Conservation (phyloP, 2,329 filamentous ascomycete species). For the Beauveria rudraprayagi region DNA sequence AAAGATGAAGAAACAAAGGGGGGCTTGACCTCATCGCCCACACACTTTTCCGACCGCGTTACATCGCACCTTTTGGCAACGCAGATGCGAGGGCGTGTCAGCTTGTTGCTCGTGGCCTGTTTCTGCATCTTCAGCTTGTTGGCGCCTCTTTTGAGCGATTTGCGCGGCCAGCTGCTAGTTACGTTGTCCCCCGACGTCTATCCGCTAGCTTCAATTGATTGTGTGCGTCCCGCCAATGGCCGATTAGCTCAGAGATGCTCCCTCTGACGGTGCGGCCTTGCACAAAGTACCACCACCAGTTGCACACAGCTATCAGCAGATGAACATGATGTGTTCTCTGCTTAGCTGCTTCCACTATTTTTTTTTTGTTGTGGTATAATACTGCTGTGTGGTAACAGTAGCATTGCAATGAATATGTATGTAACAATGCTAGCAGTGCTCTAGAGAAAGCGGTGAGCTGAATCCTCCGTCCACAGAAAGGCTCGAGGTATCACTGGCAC, state of each 20-base stretch:
- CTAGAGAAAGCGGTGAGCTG: background rate
- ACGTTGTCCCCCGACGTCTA: constrained; percentile 7
- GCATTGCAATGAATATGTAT: background rate
- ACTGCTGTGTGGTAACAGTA: background rate
- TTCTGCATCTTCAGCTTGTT: background rate
- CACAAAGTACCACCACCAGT: background rate
- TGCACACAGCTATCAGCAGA: background rate
- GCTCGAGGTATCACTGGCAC: background rate
- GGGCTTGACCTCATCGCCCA: background rate
- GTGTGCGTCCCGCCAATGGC: background rate
- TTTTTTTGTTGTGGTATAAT: background rate
- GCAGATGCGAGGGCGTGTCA: background rate
- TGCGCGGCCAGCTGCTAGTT: background rate
- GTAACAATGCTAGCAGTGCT: background rate
- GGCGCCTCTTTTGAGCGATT: constrained; percentile 2
- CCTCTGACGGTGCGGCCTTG: background rate
- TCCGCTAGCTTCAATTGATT: background rate
- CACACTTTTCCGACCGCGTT: background rate
- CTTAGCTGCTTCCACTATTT: background rate
- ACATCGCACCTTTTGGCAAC: background rate
- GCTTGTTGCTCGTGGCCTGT: background rate
- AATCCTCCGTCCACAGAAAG: background rate
- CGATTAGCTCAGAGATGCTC: constrained; percentile 3
- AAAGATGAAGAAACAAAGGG: background rate
- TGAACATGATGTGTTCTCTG: background rate